Evolutionary conservation across 768 basidiomycete species (phyloP), one percentile per base, ranked within the genome.

Genomic region (Pleurotus djamor): DNA sequence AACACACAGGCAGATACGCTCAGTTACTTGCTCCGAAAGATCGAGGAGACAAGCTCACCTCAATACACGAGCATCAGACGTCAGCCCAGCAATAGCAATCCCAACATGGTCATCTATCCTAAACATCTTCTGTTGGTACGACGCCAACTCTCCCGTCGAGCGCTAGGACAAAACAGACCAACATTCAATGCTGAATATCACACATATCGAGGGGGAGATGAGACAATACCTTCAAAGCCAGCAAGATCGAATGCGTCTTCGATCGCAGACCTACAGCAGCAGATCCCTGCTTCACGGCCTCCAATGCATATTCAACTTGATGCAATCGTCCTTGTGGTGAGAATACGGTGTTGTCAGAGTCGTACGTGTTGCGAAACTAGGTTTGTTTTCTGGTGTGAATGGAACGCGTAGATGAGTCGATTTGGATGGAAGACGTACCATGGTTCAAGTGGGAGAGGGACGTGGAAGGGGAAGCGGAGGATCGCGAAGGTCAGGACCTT

Each of bases 41-140:
- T n/a, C 47, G 41, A 49, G 5, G 8, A 8, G 44, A 35, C 33
- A 14, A 16, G 21, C 81, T 61, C 64, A 95, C 96, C 94, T 96
- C 66, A 99, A 75, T 1, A 98, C 97, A 71, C 97, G 91, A 47
- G 97, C 97, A 79, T 99, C 97, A 48, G 92, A 95, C 7, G 97
- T 99, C 62, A 99, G 78, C n/a, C 97, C 97, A 52, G 97, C 97
- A 71, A 99, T 98, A 51, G 96, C 96, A 68, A 99, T 94, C n/a
- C 97, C 97, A 66, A 97, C 88, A 77, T 99, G 97, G 74, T 98
- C 95, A 70, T 99, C 97, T 87, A 99, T 96, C 69, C 95, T 84
- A 74, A 96, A 97, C 89, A 98, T 92, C 83, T 99, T 98, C 79
- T 98, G 96, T 72, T 99, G 97, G 81, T 98, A 98, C n/a, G 93